Percentiles rank a stretch among this genome's conserved stretches.
Evolutionary conservation across 2,329 filamentous ascomycete species (phyloP).

Genomic region (Mycogone perniciosa): DNA sequence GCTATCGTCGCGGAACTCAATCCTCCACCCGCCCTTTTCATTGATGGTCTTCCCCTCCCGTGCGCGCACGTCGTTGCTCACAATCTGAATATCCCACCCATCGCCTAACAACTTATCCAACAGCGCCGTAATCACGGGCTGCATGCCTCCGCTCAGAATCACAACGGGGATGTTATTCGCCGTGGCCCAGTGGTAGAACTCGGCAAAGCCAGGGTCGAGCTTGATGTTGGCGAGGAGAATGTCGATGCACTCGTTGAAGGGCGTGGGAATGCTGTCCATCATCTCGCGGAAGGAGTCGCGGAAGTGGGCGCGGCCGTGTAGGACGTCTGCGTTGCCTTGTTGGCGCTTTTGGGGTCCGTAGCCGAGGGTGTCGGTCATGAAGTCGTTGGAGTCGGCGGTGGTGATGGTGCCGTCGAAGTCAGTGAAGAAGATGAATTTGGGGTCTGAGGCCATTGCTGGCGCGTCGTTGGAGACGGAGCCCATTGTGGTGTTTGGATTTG

Average conservation of each 20-base stretch:
- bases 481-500: slow-evolving; percentile 28
- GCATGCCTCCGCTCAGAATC: slow-evolving; percentile 88
- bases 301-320: slow-evolving; percentile 65
- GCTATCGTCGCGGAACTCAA: slow-evolving; percentile 82
- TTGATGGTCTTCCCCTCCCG: slow-evolving; percentile 65
- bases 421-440: slow-evolving; percentile 95
- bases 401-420: slow-evolving; percentile 98
- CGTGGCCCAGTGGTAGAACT: slow-evolving; percentile 79
- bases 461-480: slow-evolving; percentile 38
- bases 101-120: slow-evolving; percentile 73
- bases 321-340: slow-evolving; percentile 68
- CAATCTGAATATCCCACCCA: slow-evolving; percentile 77
- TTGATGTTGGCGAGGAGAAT: slow-evolving; percentile 75
- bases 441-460: slow-evolving; percentile 59
- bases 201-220: slow-evolving; percentile 80
- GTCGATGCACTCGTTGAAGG: slow-evolving; percentile 76
- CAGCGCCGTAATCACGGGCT: slow-evolving; percentile 79
- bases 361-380: slow-evolving; percentile 84
- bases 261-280: slow-evolving; percentile 78
- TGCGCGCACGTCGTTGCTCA: slow-evolving; percentile 73
- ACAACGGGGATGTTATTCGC: slow-evolving; percentile 85
- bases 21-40: slow-evolving; percentile 77
- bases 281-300: slow-evolving; percentile 84
- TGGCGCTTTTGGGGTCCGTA: slow-evolving; percentile 68
- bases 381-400: slow-evolving; percentile 58